These are phyloP conservation scores for Colletotrichum phormii DNA, from an alignment of 2,329 filamentous ascomycete genomes.

Conservation along the genomic window DNA sequence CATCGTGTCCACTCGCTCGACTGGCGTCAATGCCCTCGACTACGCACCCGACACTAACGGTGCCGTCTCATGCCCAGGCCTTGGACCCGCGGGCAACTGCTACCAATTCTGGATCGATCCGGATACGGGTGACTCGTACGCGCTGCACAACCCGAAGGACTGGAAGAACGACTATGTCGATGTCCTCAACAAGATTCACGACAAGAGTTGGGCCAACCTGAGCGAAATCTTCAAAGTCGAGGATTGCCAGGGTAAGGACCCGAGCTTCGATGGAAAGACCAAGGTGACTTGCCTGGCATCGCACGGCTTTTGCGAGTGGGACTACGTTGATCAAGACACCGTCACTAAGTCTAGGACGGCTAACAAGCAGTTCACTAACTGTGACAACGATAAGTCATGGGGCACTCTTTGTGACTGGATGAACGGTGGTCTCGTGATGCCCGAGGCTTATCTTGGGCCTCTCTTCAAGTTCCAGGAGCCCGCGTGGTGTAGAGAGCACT, in stretches of 20 bases:
- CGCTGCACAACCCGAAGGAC: slow-evolving; percentile 41
- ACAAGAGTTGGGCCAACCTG: slow-evolving; percentile 41
- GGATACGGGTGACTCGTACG: slow-evolving; percentile 40
- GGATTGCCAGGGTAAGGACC: slow-evolving; percentile 39
- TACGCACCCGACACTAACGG: slow-evolving; percentile 34
- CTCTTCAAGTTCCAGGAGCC: slow-evolving; percentile 24
- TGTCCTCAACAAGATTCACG: slow-evolving; percentile 37
- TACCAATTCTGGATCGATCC: slow-evolving; percentile 41
- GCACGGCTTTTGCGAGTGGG: slow-evolving; percentile 42
- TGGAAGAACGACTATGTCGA: slow-evolving; percentile 40
- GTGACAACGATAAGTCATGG: slow-evolving; percentile 39
- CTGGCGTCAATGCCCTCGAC: slow-evolving; percentile 38
- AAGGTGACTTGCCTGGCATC: slow-evolving; percentile 40
- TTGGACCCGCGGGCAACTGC: slow-evolving; percentile 30
- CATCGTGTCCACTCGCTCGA: slow-evolving; percentile 39
- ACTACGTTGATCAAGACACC: slow-evolving; percentile 23
- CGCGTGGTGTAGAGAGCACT: slow-evolving; percentile 16
- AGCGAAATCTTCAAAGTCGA: slow-evolving; percentile 42
- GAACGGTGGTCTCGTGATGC: slow-evolving; percentile 36
- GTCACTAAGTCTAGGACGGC: slow-evolving; percentile 6
- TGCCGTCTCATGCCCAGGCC: slow-evolving; percentile 29
- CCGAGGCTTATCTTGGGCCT: slow-evolving; percentile 42
- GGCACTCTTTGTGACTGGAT: slow-evolving; percentile 38
- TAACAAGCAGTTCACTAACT: slow-evolving; percentile 40
- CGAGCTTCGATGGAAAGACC: slow-evolving; percentile 38